phyloP scores from a whole-genome alignment of 106 monocot species.

The Dioscorea zingiberensis region DNA sequence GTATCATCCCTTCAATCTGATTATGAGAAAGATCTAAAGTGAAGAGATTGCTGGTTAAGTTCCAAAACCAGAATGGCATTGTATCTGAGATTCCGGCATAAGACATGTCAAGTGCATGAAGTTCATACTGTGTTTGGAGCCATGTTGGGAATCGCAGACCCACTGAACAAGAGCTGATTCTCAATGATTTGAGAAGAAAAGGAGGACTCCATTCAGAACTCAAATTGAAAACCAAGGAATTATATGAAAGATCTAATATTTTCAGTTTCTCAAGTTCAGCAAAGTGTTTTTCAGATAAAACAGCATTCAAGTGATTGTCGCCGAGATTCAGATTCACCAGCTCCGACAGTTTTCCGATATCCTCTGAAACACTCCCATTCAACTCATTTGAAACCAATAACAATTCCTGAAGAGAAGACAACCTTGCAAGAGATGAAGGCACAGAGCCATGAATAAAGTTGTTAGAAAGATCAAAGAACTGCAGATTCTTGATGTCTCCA shows the following conservation, averaged over 20 bases:
- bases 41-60: not conserved
- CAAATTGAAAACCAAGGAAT: constrained; percentile 10
- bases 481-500: not conserved
- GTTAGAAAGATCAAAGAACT: not conserved
- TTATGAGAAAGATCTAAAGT: constrained; percentile 25
- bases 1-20: constrained; percentile 8
- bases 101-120: constrained; percentile 10
- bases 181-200: constrained; percentile 4
- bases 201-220: constrained; percentile 25
- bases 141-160: constrained; percentile 31
- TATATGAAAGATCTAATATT: not conserved
- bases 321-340: not conserved
- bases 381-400: not conserved
- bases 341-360: not conserved
- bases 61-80: constrained; percentile 30
- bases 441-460: not conserved
- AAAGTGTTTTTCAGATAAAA: constrained; percentile 8
- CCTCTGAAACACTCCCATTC: constrained; percentile 4
- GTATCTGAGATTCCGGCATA: constrained; percentile 11
- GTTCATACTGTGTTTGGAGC: constrained; percentile 17
- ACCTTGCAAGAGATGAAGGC: not conserved
- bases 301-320: constrained; percentile 4
- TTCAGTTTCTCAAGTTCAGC: not conserved
- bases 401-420: not conserved
- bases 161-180: constrained; percentile 8